Base-by-base conservation (phyloP, 306 rosid species). In the Cucumis melo region DNA sequence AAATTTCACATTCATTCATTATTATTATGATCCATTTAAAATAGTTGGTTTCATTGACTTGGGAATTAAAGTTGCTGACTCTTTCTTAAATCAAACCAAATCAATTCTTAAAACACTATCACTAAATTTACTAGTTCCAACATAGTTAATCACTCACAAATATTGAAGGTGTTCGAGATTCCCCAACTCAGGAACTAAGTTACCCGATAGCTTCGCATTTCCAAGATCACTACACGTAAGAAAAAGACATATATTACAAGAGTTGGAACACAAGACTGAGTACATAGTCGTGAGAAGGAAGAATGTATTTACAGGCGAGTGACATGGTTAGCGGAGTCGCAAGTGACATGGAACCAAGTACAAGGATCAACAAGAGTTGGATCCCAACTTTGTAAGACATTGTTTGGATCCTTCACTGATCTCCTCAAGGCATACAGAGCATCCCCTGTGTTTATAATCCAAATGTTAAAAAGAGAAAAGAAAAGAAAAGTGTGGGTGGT, bases 331-430 rank as follows among this genome's bases (percentile, higher is more conserved):
- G 86, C 84, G 24, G 51, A 27, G 36, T 93, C 96, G 56, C 98
- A 93, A 46, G 96, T 89, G 64, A 92, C 91, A 80, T 90, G 98
- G 64, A 92, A 92, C 98, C 98, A 92, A 66, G 98, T 92, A 58
- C 98, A 93, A 6, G 98, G 96, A 87, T 93, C 95, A 23, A 93
- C 96, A 64, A 89, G 76, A 62, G 90, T 93, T 4, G 95, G 96
- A 87, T 93, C 98, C 98, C 98, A 93, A 67, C 96, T 93, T 79
- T 82, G 80, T 19, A 93, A 83, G 23, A 88, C 96, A 63, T 82
- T 79, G 27, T 84, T 87, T 38, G 98, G 93, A 82, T 93, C 96
- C 76, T 82, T 83, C 74, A 89, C 90, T 38, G 88, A 84, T 78
- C 86, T 90, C 82, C 96, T 92, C 83, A 92, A 81, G 5, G 91